Evolutionary conservation across 768 basidiomycete genomes (phyloP), one percentile per base, ranked within the genome.

Genomic region (Cubamyces lactineus): DNA sequence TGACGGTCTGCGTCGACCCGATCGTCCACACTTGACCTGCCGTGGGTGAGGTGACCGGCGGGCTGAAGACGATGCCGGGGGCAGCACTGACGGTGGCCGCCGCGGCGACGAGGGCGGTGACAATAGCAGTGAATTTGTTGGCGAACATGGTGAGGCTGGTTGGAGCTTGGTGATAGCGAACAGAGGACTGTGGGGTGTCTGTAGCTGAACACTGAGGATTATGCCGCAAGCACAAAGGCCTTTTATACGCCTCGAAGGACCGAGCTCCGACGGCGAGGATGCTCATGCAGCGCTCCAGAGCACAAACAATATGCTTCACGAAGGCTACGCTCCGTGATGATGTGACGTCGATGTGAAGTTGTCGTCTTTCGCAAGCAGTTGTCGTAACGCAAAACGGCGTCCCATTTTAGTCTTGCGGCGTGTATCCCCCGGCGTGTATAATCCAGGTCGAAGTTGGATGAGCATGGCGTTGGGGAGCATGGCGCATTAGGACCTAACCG

Each of bases 1-100:
- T 70, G 62, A 86, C 81, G 24, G 69, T 66, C 63, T 80, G 77
- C 0, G 21, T 48, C 9, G 67, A 65, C 21, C 79, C 77, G 34
- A 69, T 61, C 5, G 43, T 23, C 84, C 84, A 86, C 11, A 73
- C 40, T 5, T 67, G 60, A 9, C 60, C 61, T 4, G 51, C 46
- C n/a, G 52, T 59, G 40, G 83, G 85, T 8, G 58, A 60, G 26
- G 73, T 80, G 67, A 85, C 79, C 1, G 57, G 61, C 2, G 84
- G 82, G 40, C 71, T 75, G 57, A 78, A 61, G 56, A 76, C 57
- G 59, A 77, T 69, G 34, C 62, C 61, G 24, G 76, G 71, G 0
- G 70, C 62, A 13, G 72, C 30, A 12, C 74, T 74, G 48, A 42
- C 41, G 16, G 71, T 70, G 38, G 75, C 70, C 52, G 75, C 38